Evolutionary conservation across 2,329 filamentous ascomycete genomes (phyloP).

Genomic region (Purpureocillium lavendulum): DNA sequence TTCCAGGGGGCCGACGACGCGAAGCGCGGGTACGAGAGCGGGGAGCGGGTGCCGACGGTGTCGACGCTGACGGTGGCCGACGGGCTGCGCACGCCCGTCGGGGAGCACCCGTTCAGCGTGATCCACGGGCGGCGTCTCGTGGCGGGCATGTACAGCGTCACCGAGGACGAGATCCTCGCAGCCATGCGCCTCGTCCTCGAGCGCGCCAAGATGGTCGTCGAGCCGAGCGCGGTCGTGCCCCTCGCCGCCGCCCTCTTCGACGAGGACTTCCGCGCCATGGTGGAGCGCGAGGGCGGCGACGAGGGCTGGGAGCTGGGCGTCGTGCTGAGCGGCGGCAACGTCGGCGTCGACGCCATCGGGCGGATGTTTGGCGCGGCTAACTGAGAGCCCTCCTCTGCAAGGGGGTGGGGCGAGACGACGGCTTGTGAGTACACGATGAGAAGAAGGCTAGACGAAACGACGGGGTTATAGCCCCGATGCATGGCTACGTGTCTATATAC

Average conservation of each 20-base stretch:
- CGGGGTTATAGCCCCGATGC: too few relatives aligned
- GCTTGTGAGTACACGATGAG: too few relatives aligned
- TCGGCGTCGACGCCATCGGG: conserved; percentile 44
- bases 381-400: too few relatives aligned
- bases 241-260: conserved; percentile 78
- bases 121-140: conserved; percentile 68
- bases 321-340: conserved; percentile 53
- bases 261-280: conserved; percentile 68
- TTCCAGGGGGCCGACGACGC: conserved; percentile 82
- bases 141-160: conserved; percentile 60
- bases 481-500: too few relatives aligned
- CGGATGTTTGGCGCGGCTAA: conserved; percentile 31
- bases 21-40: conserved; percentile 57
- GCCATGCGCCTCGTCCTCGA: conserved; percentile 76
- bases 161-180: conserved; percentile 70
- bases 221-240: conserved; percentile 80
- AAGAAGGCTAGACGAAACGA: too few relatives aligned
- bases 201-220: conserved; percentile 82
- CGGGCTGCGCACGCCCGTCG: conserved; percentile 77
- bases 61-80: conserved; percentile 79
- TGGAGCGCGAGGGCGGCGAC: conserved; percentile 61
- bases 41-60: conserved; percentile 58
- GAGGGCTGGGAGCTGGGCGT: conserved; percentile 65
- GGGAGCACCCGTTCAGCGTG: conserved; percentile 65
- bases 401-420: too few relatives aligned